A percentile compares a stretch with the other conserved stretches of the same genome.
phyloP scores from a whole-genome alignment of 208 protist species.

The Leptomonas seymouri region DNA sequence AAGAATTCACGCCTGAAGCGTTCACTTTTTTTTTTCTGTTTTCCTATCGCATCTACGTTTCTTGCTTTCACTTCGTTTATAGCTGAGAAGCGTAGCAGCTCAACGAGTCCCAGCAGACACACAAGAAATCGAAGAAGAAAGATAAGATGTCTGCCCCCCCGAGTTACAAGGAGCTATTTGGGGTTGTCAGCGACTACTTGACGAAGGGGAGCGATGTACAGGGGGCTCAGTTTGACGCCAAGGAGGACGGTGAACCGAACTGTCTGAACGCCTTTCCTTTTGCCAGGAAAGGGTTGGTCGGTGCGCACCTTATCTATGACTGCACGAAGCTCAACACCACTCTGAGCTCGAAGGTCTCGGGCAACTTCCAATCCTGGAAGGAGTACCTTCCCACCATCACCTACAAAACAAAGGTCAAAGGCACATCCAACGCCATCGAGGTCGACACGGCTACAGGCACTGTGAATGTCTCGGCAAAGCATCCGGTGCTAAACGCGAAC shows the following conservation, averaged over 20 bases:
- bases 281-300: slow-evolving; percentile 34
- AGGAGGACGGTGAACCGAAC: slow-evolving; percentile 24
- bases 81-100: too few species aligned
- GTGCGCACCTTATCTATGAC: slow-evolving; percentile 43
- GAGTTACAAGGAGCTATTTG: slow-evolving; percentile 43
- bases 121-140: not conserved
- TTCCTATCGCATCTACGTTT: too few species aligned
- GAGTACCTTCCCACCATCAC: slow-evolving; percentile 49
- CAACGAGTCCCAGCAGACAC: too few species aligned
- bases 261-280: slow-evolving; percentile 54
- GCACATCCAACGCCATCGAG: slow-evolving; percentile 13
- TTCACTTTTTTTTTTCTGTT: too few species aligned
- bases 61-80: too few species aligned
- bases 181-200: slow-evolving; percentile 57
- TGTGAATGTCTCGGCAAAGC: slow-evolving; percentile 35
- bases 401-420: slow-evolving; percentile 21
- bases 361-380: slow-evolving; percentile 29
- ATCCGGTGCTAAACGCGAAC: slow-evolving; percentile 45
- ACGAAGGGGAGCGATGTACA: slow-evolving; percentile 36
- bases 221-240: slow-evolving; percentile 53
- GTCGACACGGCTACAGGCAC: slow-evolving; percentile 22
- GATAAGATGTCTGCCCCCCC: slow-evolving; percentile 29
- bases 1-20: too few species aligned
- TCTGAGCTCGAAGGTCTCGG: slow-evolving; percentile 21
- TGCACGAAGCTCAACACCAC: slow-evolving; percentile 22